A percentile compares a stretch with the other conserved stretches of the same genome.
Evolutionary conservation across 2,329 filamentous ascomycete genomes (phyloP).

Genomic region (Trichoderma pleuroti): DNA sequence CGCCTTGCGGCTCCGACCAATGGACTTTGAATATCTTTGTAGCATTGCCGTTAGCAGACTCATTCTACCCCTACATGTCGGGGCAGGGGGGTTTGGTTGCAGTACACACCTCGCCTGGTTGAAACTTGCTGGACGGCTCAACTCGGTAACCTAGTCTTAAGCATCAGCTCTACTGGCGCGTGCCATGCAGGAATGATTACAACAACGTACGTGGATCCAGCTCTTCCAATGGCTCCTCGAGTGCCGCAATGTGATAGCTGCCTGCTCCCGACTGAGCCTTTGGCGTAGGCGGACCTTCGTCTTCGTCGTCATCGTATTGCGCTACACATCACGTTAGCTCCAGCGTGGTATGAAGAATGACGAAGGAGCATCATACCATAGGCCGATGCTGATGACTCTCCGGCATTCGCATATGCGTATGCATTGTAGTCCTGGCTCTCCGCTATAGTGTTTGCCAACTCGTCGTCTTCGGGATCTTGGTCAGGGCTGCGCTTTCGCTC

Average conservation of each 20-base stretch:
- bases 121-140: conserved; percentile 38
- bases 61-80: too few species aligned
- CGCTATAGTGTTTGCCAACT: conserved; percentile 23
- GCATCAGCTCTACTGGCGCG: neutral
- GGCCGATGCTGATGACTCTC: conserved; percentile 21
- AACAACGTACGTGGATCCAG: conserved; percentile 38
- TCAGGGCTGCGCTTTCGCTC: conserved; percentile 14
- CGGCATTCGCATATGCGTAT: conserved; percentile 7
- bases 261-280: conserved; percentile 19
- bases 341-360: neutral
- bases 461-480: conserved; percentile 21
- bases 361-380: conserved; percentile 22
- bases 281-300: conserved; percentile 27
- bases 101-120: conserved; percentile 39
- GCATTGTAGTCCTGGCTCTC: conserved; percentile 24
- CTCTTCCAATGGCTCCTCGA: conserved; percentile 23
- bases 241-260: conserved; percentile 14
- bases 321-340: conserved; percentile 9
- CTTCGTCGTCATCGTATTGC: conserved; percentile 27
- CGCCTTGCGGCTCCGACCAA: conserved; percentile 51
- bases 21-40: conserved; percentile 52
- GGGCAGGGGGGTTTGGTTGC: neutral
- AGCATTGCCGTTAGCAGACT: neutral
- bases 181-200: neutral
- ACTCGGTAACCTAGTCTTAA: conserved; percentile 37